Evolutionary conservation across 192 early-diverging fungal species (phyloP).

Genomic region (Coemansia pectinata): DNA sequence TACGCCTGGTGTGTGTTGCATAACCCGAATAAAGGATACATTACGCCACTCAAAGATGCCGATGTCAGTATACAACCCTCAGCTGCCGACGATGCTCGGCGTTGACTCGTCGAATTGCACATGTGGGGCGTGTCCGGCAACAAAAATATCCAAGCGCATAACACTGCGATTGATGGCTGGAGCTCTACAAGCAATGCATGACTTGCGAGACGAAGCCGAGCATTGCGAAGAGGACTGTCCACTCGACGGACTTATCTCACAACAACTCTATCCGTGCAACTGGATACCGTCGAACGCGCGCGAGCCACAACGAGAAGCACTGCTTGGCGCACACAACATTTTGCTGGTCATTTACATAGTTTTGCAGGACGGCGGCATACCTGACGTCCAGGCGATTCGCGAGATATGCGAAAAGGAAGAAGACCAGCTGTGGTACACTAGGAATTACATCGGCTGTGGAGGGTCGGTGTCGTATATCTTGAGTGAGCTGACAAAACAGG

Average conservation of each 20-base stretch:
- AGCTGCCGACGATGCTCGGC: not conserved
- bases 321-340: constrained; percentile 44
- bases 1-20: not conserved
- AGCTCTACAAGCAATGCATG: constrained; percentile 41
- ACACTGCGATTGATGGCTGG: constrained; percentile 39
- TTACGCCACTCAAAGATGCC: not conserved
- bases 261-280: constrained; percentile 44
- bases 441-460: constrained; percentile 37
- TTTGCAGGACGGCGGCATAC: constrained; percentile 36
- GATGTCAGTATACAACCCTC: constrained; percentile 14
- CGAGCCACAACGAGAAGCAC: constrained; percentile 25
- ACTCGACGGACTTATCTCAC: constrained; percentile 18
- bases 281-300: constrained; percentile 33
- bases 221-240: constrained; percentile 11
- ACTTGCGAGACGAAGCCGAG: constrained; percentile 25
- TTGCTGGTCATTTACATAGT: constrained; percentile 41
- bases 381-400: constrained; percentile 17
- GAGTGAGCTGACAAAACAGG: constrained; percentile 40
- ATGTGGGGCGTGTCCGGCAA: constrained; percentile 31
- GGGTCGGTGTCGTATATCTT: constrained; percentile 38
- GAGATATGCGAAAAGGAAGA: constrained; percentile 31
- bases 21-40: not conserved
- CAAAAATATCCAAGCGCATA: constrained; percentile 27
- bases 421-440: constrained; percentile 10
- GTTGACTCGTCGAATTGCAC: constrained; percentile 18